Conservation (phyloP, 2,329 filamentous ascomycete species). For the Calycina herbarum region DNA sequence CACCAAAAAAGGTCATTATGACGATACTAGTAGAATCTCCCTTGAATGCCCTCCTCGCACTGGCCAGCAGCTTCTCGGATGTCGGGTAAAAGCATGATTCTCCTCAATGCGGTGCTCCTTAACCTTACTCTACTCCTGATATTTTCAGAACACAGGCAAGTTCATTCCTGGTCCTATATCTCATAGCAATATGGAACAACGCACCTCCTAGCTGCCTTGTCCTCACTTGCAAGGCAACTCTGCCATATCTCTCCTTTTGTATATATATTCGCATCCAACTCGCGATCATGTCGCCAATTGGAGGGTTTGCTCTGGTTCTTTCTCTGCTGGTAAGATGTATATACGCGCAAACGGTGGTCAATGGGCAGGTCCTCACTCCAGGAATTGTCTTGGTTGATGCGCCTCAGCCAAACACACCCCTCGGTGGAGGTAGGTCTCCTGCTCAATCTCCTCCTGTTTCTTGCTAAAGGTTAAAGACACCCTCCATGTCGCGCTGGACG, state of each 20-base stretch:
- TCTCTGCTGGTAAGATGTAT: constrained; percentile 22
- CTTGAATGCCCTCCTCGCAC: not conserved
- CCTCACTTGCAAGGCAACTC: too few relatives aligned
- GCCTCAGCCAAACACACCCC: constrained; percentile 62
- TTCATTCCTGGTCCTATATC: not conserved
- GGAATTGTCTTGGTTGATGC: constrained; percentile 67
- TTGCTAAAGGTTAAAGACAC: constrained; percentile 37
- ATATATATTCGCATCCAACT: not conserved
- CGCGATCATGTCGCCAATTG: constrained; percentile 21
- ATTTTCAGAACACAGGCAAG: not conserved
- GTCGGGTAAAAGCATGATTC: constrained; percentile 4
- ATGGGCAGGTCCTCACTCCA: constrained; percentile 69
- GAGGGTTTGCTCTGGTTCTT: constrained; percentile 22
- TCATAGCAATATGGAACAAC: too few relatives aligned
- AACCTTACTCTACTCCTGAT: too few relatives aligned
- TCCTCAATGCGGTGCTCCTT: too few relatives aligned
- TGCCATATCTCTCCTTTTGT: not conserved
- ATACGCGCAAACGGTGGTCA: constrained; percentile 55
- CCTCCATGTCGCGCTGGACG: constrained; percentile 66
- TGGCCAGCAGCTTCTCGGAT: not conserved
- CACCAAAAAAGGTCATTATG: not conserved
- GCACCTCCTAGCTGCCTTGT: too few relatives aligned
- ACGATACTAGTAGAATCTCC: not conserved
- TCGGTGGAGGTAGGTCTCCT: constrained; percentile 57
- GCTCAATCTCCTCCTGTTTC: not conserved